Percentiles rank a stretch among this genome's conserved stretches.
phyloP scores from a whole-genome alignment of 208 protist genomes.

The Leishmania amazonensis region DNA sequence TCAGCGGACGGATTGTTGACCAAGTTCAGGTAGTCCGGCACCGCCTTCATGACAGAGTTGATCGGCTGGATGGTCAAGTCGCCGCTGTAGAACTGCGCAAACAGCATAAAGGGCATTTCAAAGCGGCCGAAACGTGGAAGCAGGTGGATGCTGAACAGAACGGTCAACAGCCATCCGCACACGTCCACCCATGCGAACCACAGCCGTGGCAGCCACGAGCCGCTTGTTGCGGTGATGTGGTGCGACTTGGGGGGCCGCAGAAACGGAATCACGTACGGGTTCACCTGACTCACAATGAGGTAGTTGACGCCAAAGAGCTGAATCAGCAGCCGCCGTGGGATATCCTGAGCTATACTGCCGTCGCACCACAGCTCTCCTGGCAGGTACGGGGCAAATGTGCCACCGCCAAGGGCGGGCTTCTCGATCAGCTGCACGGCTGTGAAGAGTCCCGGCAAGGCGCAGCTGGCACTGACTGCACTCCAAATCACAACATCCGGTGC shows the following conservation, averaged over 20 bases:
- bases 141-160: constrained; percentile 43
- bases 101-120: constrained; percentile 43
- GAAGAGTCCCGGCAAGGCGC: constrained; percentile 68
- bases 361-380: constrained; percentile 70
- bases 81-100: constrained; percentile 65
- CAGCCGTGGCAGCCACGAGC: constrained; percentile 26
- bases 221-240: constrained; percentile 22
- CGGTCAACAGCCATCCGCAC: constrained; percentile 44
- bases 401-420: constrained; percentile 35
- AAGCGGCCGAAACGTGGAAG: constrained; percentile 39
- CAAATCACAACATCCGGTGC: constrained; percentile 82
- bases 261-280: constrained; percentile 86
- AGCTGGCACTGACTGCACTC: constrained; percentile 73
- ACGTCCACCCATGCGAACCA: constrained; percentile 37
- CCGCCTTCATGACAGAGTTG: constrained; percentile 46
- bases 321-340: constrained; percentile 61
- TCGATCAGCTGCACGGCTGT: constrained; percentile 69
- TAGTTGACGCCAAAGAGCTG: constrained; percentile 81
- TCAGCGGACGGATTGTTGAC: constrained; percentile 65
- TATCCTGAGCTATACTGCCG: constrained; percentile 60
- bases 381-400: constrained; percentile 51
- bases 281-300: constrained; percentile 81
- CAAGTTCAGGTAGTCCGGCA: constrained; percentile 68
- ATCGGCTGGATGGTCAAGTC: constrained; percentile 74
- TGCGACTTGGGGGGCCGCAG: constrained; percentile 37